Percentiles rank a stretch among this genome's conserved stretches.
Evolutionary conservation across 768 basidiomycete species (phyloP).

Genomic region (Mycena olivaceomarginata): DNA sequence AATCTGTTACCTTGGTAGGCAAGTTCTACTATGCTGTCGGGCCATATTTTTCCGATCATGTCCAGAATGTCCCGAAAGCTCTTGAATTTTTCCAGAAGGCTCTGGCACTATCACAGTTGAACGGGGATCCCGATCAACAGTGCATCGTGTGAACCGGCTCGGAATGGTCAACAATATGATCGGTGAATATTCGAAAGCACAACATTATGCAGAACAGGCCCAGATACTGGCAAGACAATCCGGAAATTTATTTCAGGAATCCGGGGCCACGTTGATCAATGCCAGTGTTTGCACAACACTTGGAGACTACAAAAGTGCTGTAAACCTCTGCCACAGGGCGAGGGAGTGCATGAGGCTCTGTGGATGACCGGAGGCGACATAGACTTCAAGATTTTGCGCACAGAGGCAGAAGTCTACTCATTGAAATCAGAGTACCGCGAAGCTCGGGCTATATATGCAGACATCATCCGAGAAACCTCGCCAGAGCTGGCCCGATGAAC

Average conservation of each 20-base stretch:
- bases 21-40: slow-evolving; percentile 2
- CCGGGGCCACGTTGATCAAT: not conserved
- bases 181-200: not conserved
- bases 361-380: not conserved
- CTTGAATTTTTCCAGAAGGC: not conserved
- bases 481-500: not conserved
- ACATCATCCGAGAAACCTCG: not conserved
- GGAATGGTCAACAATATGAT: slow-evolving; percentile 1
- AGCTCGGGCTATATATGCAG: not conserved
- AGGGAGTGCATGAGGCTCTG: slow-evolving; percentile 1
- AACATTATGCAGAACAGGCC: not conserved
- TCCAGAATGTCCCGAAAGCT: not conserved
- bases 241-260: slow-evolving; percentile 3
- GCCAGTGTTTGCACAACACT: not conserved
- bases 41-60: slow-evolving; percentile 10
- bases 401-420: not conserved
- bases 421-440: slow-evolving; percentile 6
- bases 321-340: not conserved
- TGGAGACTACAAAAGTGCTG: not conserved
- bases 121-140: not conserved
- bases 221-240: not conserved
- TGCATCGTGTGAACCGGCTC: not conserved
- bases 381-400: not conserved
- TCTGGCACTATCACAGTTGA: not conserved
- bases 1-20: not conserved